Evolutionary conservation across 192 early-diverging fungal genomes (phyloP).

Genomic region (Coemansia reversa): DNA sequence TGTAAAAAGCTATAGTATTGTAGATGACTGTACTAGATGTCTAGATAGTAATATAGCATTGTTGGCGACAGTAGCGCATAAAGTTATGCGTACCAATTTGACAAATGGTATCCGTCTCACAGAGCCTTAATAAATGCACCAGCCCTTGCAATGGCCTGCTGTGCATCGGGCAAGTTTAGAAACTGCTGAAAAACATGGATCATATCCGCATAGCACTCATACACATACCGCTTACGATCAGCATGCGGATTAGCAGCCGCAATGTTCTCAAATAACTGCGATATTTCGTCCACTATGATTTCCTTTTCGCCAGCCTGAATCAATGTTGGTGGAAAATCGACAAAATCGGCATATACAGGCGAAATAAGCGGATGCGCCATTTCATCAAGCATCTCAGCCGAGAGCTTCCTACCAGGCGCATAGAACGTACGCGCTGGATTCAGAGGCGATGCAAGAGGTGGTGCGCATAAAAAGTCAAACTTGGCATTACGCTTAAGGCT

Average conservation of each 20-base stretch:
- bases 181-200: slow-evolving; percentile 51
- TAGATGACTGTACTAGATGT: no score
- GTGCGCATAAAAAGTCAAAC: slow-evolving; percentile 29
- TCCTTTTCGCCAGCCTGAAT: slow-evolving; percentile 48
- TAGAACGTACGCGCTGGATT: slow-evolving; percentile 31
- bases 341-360: slow-evolving; percentile 40
- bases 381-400: slow-evolving; percentile 22
- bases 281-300: slow-evolving; percentile 35
- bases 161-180: slow-evolving; percentile 16
- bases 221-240: slow-evolving; percentile 11
- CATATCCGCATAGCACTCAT: slow-evolving; percentile 48
- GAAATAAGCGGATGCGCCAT: slow-evolving; percentile 45
- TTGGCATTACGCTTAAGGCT: slow-evolving; percentile 21
- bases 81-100: no score
- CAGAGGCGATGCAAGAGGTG: slow-evolving; percentile 24
- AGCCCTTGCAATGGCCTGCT: slow-evolving; percentile 20
- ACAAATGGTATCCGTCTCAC: not conserved
- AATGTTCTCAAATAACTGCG: slow-evolving; percentile 36
- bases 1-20: no score
- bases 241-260: slow-evolving; percentile 20
- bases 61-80: no score
- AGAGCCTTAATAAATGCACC: slow-evolving; percentile 35
- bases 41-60: no score
- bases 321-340: slow-evolving; percentile 37
- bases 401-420: slow-evolving; percentile 30